These are phyloP conservation scores for Aspergillus fumigatus DNA, from an alignment of 2,329 filamentous ascomycete genomes.

Conservation along the genomic window DNA sequence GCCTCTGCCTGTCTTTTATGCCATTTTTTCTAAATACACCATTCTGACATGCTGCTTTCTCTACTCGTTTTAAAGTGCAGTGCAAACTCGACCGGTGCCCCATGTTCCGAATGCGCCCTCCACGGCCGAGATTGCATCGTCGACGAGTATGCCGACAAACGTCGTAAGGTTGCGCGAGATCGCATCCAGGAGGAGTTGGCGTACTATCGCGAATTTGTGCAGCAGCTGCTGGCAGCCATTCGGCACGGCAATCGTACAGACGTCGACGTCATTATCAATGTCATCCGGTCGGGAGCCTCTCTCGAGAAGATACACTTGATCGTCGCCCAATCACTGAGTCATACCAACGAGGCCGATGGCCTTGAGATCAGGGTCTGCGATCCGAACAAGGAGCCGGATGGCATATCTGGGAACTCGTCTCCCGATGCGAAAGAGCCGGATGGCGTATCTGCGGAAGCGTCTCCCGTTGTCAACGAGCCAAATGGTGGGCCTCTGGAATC, in stretches of 20 bases:
- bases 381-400: background rate
- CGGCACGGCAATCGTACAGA: slow-evolving; percentile 16
- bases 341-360: background rate
- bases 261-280: slow-evolving; percentile 22
- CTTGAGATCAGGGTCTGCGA: background rate
- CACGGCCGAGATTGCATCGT: slow-evolving; percentile 32
- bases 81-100: slow-evolving; percentile 18
- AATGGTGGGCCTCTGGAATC: background rate
- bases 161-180: slow-evolving; percentile 31
- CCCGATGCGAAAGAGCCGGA: background rate
- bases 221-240: slow-evolving; percentile 24
- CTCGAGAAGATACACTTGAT: slow-evolving; percentile 12
- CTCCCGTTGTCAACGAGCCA: background rate
- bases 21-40: background rate
- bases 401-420: background rate
- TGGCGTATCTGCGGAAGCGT: background rate
- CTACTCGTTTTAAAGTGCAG: slow-evolving; percentile 24
- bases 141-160: slow-evolving; percentile 32
- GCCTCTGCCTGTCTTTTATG: background rate
- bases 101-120: slow-evolving; percentile 31
- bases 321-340: slow-evolving; percentile 1
- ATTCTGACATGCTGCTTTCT: slow-evolving; percentile 7
- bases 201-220: slow-evolving; percentile 22
- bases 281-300: slow-evolving; percentile 22
- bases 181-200: slow-evolving; percentile 27